A percentile compares a stretch with the other conserved stretches of the same genome.
Evolutionary conservation across 768 basidiomycete species (phyloP).

Genomic region (Leccinellum rugosiceps): DNA sequence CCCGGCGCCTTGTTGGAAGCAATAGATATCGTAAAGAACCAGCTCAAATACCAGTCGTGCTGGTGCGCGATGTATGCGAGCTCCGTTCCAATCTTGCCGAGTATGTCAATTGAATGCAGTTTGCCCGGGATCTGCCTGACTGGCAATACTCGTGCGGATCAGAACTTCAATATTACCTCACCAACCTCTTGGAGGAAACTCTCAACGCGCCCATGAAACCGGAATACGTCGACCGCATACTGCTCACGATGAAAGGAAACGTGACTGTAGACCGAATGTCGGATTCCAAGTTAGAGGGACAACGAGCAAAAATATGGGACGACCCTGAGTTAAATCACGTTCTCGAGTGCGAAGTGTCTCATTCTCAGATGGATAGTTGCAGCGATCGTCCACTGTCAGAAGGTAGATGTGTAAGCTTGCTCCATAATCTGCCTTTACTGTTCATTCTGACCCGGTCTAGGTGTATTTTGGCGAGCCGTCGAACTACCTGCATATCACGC

Average conservation of each 20-base stretch:
- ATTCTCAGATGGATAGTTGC: constrained; percentile 94
- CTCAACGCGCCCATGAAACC: constrained; percentile 76
- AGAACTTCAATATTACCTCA: constrained; percentile 98
- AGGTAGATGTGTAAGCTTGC: constrained; percentile 82
- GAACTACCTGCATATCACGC: constrained; percentile 96
- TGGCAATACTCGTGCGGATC: constrained; percentile 60
- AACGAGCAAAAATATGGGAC: constrained; percentile 80
- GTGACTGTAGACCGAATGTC: constrained; percentile 90
- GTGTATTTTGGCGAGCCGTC: constrained; percentile 99
- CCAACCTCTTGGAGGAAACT: constrained; percentile 92
- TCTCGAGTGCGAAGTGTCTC: constrained; percentile 78
- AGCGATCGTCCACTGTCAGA: constrained; percentile 81
- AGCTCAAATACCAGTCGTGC: constrained; percentile 95
- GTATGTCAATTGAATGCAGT: background rate
- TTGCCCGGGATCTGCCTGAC: constrained; percentile 59
- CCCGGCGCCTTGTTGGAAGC: constrained; percentile 92
- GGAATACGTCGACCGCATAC: constrained; percentile 99
- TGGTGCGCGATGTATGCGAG: constrained; percentile 76
- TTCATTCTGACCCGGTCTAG: constrained; percentile 36
- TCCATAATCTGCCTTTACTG: background rate
- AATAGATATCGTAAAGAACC: constrained; percentile 93
- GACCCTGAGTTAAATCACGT: constrained; percentile 32
- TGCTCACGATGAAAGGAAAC: constrained; percentile 87
- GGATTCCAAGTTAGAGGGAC: constrained; percentile 83
- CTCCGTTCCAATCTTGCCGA: background rate